Conservation (phyloP, 1,284 basidiomycete genomes). For the Sanghuangporus baumii region DNA sequence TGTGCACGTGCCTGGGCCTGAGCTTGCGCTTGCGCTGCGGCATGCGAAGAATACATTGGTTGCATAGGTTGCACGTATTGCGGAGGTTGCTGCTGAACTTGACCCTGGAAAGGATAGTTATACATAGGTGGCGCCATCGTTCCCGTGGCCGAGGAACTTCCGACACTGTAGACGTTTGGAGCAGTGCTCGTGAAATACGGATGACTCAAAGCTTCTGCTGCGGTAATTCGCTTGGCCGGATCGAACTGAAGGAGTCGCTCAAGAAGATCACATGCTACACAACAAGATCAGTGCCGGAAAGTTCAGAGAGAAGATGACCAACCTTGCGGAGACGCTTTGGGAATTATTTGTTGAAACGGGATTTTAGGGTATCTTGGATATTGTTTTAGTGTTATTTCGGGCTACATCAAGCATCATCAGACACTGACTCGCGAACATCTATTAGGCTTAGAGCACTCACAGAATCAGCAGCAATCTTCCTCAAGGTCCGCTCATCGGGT, state of each 20-base stretch:
- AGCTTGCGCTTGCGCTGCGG: constrained; percentile 32
- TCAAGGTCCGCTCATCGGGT: constrained; percentile 83
- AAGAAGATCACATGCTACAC: constrained; percentile 84
- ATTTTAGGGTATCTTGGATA: constrained; percentile 92
- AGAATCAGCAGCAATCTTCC: constrained; percentile 89
- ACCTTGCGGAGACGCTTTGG: constrained; percentile 91
- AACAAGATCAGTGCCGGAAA: neutral
- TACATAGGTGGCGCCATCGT: constrained; percentile 65
- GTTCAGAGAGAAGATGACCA: constrained; percentile 17
- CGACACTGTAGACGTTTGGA: constrained; percentile 29
- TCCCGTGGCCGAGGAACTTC: constrained; percentile 43
- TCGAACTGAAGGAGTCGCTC: constrained; percentile 97
- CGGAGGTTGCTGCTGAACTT: constrained; percentile 32
- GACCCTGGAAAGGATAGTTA: constrained; percentile 56
- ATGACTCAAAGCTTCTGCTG: constrained; percentile 88
- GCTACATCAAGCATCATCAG: constrained; percentile 42
- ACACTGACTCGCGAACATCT: neutral
- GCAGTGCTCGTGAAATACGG: constrained; percentile 80
- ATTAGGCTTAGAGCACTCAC: constrained; percentile 41
- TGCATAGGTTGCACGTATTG: constrained; percentile 37
- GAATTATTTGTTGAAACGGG: constrained; percentile 83
- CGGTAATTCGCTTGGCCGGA: constrained; percentile 87
- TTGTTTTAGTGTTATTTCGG: constrained; percentile 85
- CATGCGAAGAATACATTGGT: constrained; percentile 29
- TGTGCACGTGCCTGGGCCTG: constrained; percentile 34